Evolutionary conservation across 2,329 filamentous ascomycete species (phyloP).

Genomic region (Alternaria ventricosa): DNA sequence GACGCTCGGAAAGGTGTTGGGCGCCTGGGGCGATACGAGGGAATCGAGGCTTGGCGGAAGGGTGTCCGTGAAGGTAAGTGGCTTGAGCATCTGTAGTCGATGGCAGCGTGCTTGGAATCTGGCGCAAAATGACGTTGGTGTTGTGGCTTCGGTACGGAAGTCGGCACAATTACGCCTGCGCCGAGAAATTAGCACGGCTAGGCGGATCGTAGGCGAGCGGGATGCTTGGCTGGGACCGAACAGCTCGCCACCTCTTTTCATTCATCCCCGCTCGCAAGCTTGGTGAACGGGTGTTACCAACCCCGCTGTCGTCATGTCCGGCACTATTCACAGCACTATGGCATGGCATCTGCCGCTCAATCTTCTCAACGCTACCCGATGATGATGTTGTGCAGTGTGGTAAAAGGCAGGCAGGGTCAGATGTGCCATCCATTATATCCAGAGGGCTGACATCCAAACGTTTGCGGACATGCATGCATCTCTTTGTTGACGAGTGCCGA

Average conservation of each 20-base stretch:
- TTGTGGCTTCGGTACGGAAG: constrained; percentile 14
- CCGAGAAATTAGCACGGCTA: constrained; percentile 23
- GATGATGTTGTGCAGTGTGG: neutral
- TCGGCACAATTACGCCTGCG: constrained; percentile 19
- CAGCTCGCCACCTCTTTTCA: constrained; percentile 1
- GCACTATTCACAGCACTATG: neutral
- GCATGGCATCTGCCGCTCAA: neutral
- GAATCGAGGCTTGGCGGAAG: constrained; percentile 22
- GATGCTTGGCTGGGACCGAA: constrained; percentile 7
- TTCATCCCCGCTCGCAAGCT: neutral
- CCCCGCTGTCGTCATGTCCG: constrained; percentile 8
- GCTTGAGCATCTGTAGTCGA: constrained; percentile 1
- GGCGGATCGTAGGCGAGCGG: constrained; percentile 24
- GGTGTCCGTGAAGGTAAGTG: constrained; percentile 14
- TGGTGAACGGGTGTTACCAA: constrained; percentile 1
- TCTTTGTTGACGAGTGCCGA: constrained; percentile 23
- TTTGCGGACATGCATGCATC: constrained; percentile 17
- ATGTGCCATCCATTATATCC: constrained; percentile 11
- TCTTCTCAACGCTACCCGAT: neutral
- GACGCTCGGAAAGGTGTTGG: constrained; percentile 1
- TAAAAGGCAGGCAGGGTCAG: neutral
- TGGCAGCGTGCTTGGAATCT: constrained; percentile 11
- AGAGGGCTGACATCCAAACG: constrained; percentile 7
- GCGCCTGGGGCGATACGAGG: constrained; percentile 5
- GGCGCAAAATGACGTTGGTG: constrained; percentile 24